Evolutionary conservation across 495 filamentous ascomycete genomes (phyloP).

Genomic region (Penicillium cataractarum): DNA sequence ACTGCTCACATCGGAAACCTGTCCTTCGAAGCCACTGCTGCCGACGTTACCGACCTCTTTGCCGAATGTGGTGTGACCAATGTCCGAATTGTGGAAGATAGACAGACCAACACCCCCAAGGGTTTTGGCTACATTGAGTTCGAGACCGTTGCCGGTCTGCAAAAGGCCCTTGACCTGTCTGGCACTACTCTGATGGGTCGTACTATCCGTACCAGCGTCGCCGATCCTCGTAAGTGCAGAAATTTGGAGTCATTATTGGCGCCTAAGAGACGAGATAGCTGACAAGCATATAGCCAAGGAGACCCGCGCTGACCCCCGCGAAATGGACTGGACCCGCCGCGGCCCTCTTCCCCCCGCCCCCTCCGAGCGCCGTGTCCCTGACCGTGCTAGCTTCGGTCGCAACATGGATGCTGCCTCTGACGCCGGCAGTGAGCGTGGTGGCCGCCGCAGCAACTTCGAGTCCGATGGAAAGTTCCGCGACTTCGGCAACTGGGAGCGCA

Average conservation of each 20-base stretch:
- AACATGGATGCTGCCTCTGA: constrained; percentile 56
- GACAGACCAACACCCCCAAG: constrained; percentile 87
- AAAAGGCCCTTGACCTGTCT: constrained; percentile 84
- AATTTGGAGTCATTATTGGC: not conserved
- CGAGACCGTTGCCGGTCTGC: constrained; percentile 81
- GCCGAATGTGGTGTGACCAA: constrained; percentile 78
- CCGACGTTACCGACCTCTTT: constrained; percentile 84
- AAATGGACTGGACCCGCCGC: constrained; percentile 81
- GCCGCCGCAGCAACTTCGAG: constrained; percentile 57
- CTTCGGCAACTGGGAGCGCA: constrained; percentile 93
- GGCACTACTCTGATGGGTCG: constrained; percentile 81
- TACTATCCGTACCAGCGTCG: constrained; percentile 83
- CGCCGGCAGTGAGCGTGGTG: constrained; percentile 54
- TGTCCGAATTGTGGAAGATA: constrained; percentile 95
- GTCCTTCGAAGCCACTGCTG: constrained; percentile 85
- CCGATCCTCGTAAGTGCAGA: constrained; percentile 73
- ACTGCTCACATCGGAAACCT: constrained; percentile 96
- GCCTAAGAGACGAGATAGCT: constrained; percentile 26
- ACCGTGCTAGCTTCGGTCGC: constrained; percentile 52
- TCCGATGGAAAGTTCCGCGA: constrained; percentile 85
- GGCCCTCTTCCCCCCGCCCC: constrained; percentile 78
- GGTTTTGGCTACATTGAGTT: constrained; percentile 99
- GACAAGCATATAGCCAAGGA: constrained; percentile 69
- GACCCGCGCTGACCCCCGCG: constrained; percentile 47
- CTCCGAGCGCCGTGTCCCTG: constrained; percentile 53